Evolutionary conservation across 345 rosid genomes (phyloP), one percentile per base, ranked within the genome.

Genomic region (Boechera stricta): DNA sequence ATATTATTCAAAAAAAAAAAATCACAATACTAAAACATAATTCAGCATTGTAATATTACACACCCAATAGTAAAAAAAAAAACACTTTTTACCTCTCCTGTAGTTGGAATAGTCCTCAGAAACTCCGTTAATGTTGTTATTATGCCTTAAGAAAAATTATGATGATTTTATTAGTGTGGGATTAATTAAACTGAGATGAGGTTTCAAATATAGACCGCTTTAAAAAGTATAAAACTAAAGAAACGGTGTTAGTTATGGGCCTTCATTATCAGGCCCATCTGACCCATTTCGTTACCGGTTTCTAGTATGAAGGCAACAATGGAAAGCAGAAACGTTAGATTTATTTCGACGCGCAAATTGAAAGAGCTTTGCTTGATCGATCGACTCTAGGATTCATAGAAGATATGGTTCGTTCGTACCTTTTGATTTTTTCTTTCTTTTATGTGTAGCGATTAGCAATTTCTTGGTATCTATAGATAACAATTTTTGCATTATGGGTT

Each of bases 341-440:
- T 28, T 28, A 6, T 38, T 6, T 72, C 44, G 68, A 75, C 79
- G 79, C 74, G 79, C 61, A 72, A 71, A 44, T 5, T 1, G 62
- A 31, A 48, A 67, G 67, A 49, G 55, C 32, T 67, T 38, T 2
- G 39, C 44, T 41, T 41, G 4, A 32, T 57, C 24, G 33, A 47
- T 53, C 63, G 35, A 58, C 36, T 59, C 10, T 51, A 36, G 54
- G 61, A 58, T 67, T 59, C 52, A 49, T 67, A 61, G 41, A 63
- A 42, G 48, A 52, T 2, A 76, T 76, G 80, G 80, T 76, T 62
- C 64, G 80, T 76, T 53, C 64, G 64, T 76, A 11, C 5, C 48
- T 39, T 21, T 47, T 24, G 60, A 28, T 29, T 5, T 18, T 8
- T 1, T 36, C 2, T 29, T n/a, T 39, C 12, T 26, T 12, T 11